Conservation (phyloP, 352 stramenopile species). For the Phytophthora pini region DNA sequence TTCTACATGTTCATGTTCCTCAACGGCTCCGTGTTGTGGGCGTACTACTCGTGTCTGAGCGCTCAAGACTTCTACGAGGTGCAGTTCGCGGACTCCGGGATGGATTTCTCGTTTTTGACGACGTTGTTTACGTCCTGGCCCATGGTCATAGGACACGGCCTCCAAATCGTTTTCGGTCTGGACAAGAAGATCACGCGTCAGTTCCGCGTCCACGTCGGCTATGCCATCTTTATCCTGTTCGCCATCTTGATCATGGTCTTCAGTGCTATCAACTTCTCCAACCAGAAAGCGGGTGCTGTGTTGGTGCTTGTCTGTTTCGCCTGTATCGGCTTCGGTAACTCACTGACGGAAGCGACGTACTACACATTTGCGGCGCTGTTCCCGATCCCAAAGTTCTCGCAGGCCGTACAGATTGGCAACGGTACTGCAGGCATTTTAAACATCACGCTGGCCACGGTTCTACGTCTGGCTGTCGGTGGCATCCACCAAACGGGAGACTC, state of each 20-base stretch:
- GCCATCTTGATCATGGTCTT: slow-evolving; percentile 66
- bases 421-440: slow-evolving; percentile 57
- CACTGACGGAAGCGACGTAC: slow-evolving; percentile 61
- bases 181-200: slow-evolving; percentile 58
- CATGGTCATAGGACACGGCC: slow-evolving; percentile 51
- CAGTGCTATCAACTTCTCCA: slow-evolving; percentile 50
- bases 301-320: slow-evolving; percentile 61
- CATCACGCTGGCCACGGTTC: slow-evolving; percentile 58
- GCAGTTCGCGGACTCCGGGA: slow-evolving; percentile 48
- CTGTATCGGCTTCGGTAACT: slow-evolving; percentile 60
- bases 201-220: slow-evolving; percentile 52
- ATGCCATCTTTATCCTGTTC: slow-evolving; percentile 57
- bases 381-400: slow-evolving; percentile 67
- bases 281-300: slow-evolving; percentile 44
- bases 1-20: slow-evolving; percentile 76
- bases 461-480: slow-evolving; percentile 59
- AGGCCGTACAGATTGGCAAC: slow-evolving; percentile 74
- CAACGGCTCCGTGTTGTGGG: slow-evolving; percentile 71
- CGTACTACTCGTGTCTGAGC: slow-evolving; percentile 77
- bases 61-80: slow-evolving; percentile 65
- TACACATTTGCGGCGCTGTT: slow-evolving; percentile 75
- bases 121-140: slow-evolving; percentile 63
- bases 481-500: slow-evolving; percentile 44
- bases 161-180: slow-evolving; percentile 60
- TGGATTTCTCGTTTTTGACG: slow-evolving; percentile 72